Conservation (phyloP, 768 basidiomycete genomes). For the Termitomyces sp. region DNA sequence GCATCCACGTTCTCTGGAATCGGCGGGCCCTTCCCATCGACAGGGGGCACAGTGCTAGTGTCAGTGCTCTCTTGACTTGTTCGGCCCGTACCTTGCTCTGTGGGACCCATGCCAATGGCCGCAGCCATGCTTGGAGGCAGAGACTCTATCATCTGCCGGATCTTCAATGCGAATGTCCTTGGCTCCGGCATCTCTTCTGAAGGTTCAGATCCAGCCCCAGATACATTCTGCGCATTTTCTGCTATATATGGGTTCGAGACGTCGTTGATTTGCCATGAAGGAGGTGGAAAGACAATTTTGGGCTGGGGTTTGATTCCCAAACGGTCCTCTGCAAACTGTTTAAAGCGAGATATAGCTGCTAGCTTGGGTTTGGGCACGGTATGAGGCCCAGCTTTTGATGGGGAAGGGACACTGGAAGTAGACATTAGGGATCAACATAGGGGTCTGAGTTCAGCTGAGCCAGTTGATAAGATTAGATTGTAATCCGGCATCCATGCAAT, state of each 20-base stretch:
- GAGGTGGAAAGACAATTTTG: slow-evolving; percentile 36
- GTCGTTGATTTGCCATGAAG: slow-evolving; percentile 41
- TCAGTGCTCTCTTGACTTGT: not conserved
- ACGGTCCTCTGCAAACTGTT: slow-evolving; percentile 25
- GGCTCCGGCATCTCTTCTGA: slow-evolving; percentile 24
- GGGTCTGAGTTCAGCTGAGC: no score
- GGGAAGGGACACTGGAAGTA: not conserved
- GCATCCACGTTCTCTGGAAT: slow-evolving; percentile 41
- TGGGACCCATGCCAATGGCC: slow-evolving; percentile 9
- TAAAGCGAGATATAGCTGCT: slow-evolving; percentile 29
- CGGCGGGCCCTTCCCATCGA: slow-evolving; percentile 28
- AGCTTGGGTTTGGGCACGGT: slow-evolving; percentile 28
- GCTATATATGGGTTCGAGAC: slow-evolving; percentile 8
- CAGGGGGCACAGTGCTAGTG: not conserved
- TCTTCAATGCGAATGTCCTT: slow-evolving; percentile 29
- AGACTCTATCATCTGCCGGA: slow-evolving; percentile 31
- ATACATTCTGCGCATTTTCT: slow-evolving; percentile 1
- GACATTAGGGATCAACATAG: not conserved
- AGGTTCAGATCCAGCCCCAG: slow-evolving; percentile 2
- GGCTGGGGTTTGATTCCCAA: slow-evolving; percentile 15
- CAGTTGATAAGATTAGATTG: no score
- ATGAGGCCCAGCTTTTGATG: not conserved
- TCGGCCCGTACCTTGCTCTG: not conserved
- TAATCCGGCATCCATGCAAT: no score
- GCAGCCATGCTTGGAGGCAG: slow-evolving; percentile 24